Evolutionary conservation across 2,329 filamentous ascomycete genomes (phyloP).

Genomic region (Lachnellula cervina): DNA sequence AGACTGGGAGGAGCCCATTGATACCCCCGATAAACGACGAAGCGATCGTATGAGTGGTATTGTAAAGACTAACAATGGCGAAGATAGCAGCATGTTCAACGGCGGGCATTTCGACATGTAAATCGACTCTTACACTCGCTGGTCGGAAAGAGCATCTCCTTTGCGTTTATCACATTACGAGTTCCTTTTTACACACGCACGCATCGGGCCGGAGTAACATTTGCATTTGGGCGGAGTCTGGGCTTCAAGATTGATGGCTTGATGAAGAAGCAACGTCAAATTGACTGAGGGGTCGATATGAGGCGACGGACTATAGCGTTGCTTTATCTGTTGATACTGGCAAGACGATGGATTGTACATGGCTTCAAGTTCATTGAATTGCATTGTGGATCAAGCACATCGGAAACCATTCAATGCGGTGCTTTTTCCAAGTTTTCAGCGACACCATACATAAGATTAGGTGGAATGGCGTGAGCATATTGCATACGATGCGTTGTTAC

Average conservation of each 20-base stretch:
- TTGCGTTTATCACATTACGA: conserved; percentile 14
- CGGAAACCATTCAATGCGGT: too few relatives aligned
- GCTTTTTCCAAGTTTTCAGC: too few relatives aligned
- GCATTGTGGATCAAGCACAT: neutral
- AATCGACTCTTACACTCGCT: conserved; percentile 24
- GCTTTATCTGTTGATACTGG: neutral
- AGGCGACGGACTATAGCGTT: neutral
- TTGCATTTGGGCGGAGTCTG: conserved; percentile 27
- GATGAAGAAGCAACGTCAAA: neutral
- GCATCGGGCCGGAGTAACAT: conserved; percentile 25
- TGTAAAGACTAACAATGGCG: conserved; percentile 51
- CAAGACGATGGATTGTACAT: neutral
- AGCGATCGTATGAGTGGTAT: conserved; percentile 60
- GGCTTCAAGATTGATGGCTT: neutral
- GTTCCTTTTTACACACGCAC: conserved; percentile 18
- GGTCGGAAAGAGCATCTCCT: conserved; percentile 2
- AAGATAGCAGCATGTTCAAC: conserved; percentile 56
- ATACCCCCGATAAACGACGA: conserved; percentile 40
- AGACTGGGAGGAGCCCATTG: conserved; percentile 35
- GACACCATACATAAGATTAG: neutral
- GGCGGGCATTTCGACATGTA: conserved; percentile 60
- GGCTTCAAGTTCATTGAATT: neutral
- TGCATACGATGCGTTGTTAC: neutral
- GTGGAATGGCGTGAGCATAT: neutral
- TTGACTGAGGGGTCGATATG: neutral